A percentile compares a stretch with the other conserved stretches of the same genome.
Evolutionary conservation across 176 grass and related monocot genomes (phyloP).

Genomic region (barley (Hordeum vulgare)): MorexV3_pseudomolecules_assembly NC_058520.1:21622970-21623469

Average conservation of each 20-base stretch:
- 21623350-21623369: background rate
- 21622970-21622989: constrained; percentile 20
- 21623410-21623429: background rate
- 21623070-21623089: background rate
- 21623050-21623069: constrained; percentile 27
- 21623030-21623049: constrained; percentile 10
- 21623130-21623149: background rate
- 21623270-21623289: no score
- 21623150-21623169: background rate
- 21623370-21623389: background rate
- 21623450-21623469: constrained; percentile 90
- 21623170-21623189: background rate
- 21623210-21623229: no score
- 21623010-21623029: background rate
- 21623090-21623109: background rate
- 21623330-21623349: no score
- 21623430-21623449: constrained; percentile 50
- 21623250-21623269: no score
- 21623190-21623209: no score
- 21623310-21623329: no score
- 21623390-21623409: background rate
- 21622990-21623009: constrained; percentile 31
- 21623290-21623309: no score
- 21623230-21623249: no score
- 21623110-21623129: background rate